Evolutionary conservation across 2,329 filamentous ascomycete species (phyloP), one percentile per base, ranked within the genome.

Genomic region (Stachybotrys echinatus): DNA sequence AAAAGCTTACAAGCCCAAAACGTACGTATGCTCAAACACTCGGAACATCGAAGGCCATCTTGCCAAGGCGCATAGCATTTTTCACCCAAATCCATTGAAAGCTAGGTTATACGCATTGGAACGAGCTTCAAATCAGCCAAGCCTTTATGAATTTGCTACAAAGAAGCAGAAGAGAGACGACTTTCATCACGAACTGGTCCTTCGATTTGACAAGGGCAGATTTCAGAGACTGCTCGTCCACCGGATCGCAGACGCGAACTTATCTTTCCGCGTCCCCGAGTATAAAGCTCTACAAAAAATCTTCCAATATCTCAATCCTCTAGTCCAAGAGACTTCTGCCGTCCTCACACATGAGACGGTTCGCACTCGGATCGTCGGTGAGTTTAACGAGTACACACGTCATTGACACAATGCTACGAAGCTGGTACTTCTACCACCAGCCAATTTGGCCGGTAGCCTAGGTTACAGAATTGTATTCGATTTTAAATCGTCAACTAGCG

Each of bases 361-460:
- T 37, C 31, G 31, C 31, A 37, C 31, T 37, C 17, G 17, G 31
- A 37, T 37, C 17, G 31, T 37, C 31, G 17, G 17, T 37, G 31
- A 37, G 31, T 37, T 37, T 17, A 37, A 37, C 31, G 17, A 37
- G 31, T 37, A 37, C 31, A 37, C 17, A 37, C 17, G 17, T 37
- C 31, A 37, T 37, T 37, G 17, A 37, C 31, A 37, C 31, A 37
- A 37, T 37, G 31, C 31, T 37, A 37, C 17, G 17, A 37, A 37
- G 31, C 31, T 42, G 49, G 49, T 51, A 51, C 49, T 22, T 51
- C n/a, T 22, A 34, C 39, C 39, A 19, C 45, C 49, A 6, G 45
- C 49, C 23, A 48, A 8, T 23, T 45, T 40, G 39, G 39, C 39
- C 39, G 39, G 39, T 42, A 42, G 39, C 31, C 31, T 37, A 42